phyloP scores from a whole-genome alignment of 345 rosid genomes.

The Citrus medica region DNA sequence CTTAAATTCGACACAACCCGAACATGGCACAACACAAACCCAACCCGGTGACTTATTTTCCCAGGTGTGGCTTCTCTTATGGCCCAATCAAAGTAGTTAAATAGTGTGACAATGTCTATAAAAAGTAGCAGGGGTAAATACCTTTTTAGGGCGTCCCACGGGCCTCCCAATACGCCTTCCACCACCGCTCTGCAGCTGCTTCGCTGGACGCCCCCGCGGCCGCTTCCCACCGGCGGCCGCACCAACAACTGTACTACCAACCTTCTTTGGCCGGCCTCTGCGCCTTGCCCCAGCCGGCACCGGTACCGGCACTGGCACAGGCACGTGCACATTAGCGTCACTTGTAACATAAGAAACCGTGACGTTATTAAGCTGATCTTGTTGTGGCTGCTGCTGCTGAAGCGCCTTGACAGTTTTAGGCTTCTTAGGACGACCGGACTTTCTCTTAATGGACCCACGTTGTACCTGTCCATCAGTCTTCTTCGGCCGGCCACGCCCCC shows the following conservation, averaged over 20 bases:
- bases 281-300: conserved; percentile 21
- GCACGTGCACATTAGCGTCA: background rate
- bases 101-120: too few species aligned
- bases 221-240: conserved; percentile 21
- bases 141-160: conserved; percentile 74
- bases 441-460: conserved; percentile 17
- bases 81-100: too few species aligned
- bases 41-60: too few species aligned
- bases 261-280: conserved; percentile 59
- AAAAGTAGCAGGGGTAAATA: conserved; percentile 1
- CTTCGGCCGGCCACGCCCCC: conserved; percentile 38
- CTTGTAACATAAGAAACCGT: background rate
- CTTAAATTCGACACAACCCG: too few species aligned
- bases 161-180: conserved; percentile 44
- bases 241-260: background rate
- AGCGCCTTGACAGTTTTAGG: conserved; percentile 25
- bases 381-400: conserved; percentile 7
- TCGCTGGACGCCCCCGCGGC: conserved; percentile 53
- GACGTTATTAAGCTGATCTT: conserved; percentile 5
- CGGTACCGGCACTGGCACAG: background rate
- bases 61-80: too few species aligned
- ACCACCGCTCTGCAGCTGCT: conserved; percentile 24
- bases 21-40: too few species aligned
- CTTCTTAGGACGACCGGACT: conserved; percentile 41
- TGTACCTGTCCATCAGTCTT: conserved; percentile 19